phyloP scores from a whole-genome alignment of 2,329 filamentous ascomycete species.

The Xylaria sp. region DNA sequence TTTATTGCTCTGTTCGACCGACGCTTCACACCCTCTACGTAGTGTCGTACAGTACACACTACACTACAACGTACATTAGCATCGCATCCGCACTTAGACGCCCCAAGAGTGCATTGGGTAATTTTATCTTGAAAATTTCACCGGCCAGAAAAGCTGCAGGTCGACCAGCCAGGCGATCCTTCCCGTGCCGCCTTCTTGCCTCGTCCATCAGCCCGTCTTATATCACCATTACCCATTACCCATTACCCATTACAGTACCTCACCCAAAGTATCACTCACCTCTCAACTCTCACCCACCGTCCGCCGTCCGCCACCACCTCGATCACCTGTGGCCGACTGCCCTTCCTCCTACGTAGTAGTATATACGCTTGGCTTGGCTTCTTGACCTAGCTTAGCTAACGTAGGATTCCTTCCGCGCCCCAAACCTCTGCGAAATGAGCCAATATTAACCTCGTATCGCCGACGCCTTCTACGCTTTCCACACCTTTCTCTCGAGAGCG shows the following conservation, averaged over 20 bases:
- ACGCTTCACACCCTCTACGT: neutral
- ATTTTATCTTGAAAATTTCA: conserved; percentile 32
- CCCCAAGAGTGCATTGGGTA: conserved; percentile 15
- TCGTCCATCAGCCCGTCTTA: conserved; percentile 28
- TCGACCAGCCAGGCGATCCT: conserved; percentile 34
- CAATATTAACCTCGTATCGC: conserved; percentile 47
- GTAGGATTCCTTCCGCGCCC: conserved; percentile 42
- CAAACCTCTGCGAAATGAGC: conserved; percentile 44
- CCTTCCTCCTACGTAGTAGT: conserved; percentile 16
- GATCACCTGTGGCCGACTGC: conserved; percentile 16
- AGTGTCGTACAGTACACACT: neutral
- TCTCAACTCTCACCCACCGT: neutral
- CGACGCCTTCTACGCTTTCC: conserved; percentile 31
- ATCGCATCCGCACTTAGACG: conserved; percentile 8
- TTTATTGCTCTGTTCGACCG: no score
- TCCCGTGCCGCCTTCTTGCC: conserved; percentile 38
- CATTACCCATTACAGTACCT: neutral
- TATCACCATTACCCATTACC: conserved; percentile 10
- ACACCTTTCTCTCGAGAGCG: neutral
- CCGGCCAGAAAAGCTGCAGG: conserved; percentile 29
- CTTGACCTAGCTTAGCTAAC: conserved; percentile 18
- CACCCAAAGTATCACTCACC: neutral
- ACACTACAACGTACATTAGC: neutral
- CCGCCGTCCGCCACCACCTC: neutral
- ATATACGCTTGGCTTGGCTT: conserved; percentile 34